Conservation (phyloP, 2,329 filamentous ascomycete species). For the Fusarium concolor region DNA sequence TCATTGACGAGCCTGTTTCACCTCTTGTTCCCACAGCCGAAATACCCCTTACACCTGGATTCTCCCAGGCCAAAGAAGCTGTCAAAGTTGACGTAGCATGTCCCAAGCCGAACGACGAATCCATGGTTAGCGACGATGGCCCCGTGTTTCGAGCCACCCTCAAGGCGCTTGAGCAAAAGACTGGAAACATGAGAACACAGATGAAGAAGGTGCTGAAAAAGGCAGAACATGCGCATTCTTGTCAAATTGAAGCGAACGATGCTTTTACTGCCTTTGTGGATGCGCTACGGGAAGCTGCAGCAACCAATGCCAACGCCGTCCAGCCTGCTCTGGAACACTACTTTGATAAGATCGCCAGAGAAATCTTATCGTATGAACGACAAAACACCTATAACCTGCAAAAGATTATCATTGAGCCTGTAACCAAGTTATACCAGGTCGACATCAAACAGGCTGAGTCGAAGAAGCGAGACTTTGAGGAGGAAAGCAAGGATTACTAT, state of each 20-base stretch:
- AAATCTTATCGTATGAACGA: conserved; percentile 88
- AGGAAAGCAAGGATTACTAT: conserved; percentile 99
- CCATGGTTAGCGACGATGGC: conserved; percentile 87
- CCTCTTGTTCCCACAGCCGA: conserved; percentile 59
- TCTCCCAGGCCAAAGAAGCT: conserved; percentile 55
- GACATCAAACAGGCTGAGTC: conserved; percentile 98
- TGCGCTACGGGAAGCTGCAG: conserved; percentile 85
- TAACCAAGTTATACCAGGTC: conserved; percentile 89
- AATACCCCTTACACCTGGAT: conserved; percentile 43
- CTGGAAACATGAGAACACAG: conserved; percentile 88
- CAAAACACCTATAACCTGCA: conserved; percentile 87
- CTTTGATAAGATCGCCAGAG: conserved; percentile 94
- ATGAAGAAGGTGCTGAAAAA: conserved; percentile 97
- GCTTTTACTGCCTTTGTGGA: conserved; percentile 86
- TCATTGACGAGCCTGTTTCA: conserved; percentile 67
- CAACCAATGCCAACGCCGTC: conserved; percentile 95
- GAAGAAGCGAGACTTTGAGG: conserved; percentile 98
- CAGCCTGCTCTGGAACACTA: conserved; percentile 97
- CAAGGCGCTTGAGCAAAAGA: conserved; percentile 96
- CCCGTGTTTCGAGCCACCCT: conserved; percentile 96
- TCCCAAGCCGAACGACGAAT: conserved; percentile 86
- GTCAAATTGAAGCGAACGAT: conserved; percentile 87
- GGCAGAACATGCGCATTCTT: conserved; percentile 86
- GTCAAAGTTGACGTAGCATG: conserved; percentile 91
- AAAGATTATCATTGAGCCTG: conserved; percentile 92